Base-by-base conservation (phyloP, 257 asterid species). In the Euphrasia confusa region DNA sequence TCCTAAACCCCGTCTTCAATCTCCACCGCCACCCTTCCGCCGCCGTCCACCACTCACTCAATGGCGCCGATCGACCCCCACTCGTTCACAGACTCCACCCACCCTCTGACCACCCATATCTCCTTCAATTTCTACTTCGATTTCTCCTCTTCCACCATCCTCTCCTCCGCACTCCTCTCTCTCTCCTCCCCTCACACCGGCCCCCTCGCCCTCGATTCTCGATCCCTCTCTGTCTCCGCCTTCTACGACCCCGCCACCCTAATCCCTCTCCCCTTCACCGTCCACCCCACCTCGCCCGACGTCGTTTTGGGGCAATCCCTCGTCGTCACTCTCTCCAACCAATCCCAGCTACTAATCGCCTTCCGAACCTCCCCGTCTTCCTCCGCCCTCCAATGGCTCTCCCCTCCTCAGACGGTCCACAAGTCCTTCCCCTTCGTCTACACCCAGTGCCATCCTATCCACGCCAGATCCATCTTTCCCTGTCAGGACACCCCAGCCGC, bases 401-500 rank as follows among this genome's bases (percentile, higher is more conserved):
- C 91, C 4, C 99, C 99, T 7, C 80, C 81, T 0, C 99, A 92
- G 66, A 92, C 97, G 7, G 81, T 83, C 48, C 89, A 89, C 61
- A 89, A 89, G 65, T 53, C 82, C 0, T 75, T 69, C 35, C 96
- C 99, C 8, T 92, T 89, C 57, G 96, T 92, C 3, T 92, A 86
- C 68, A 92, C 99, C 13, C 99, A 92, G 44, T 92, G 99, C 62
- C 97, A 92, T 65, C 35, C 99, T 48, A 92, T 92, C 64, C 97
- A 92, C 65, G 99, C 97, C 17, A 71, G 99, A 71, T 92, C 99
- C 6, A 81, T 92, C 44, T 92, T 92, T 82, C 99, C 99, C 32
- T 92, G 97, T 74, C 99, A 92, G 54, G 99, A 92, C 26, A 89
- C 99, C 17, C 99, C 99, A 1, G 97, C 91, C 1, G 95, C 94